Evolutionary conservation across 768 basidiomycete genomes (phyloP), one percentile per base, ranked within the genome.

Genomic region (Fomitopsis serialis): DNA sequence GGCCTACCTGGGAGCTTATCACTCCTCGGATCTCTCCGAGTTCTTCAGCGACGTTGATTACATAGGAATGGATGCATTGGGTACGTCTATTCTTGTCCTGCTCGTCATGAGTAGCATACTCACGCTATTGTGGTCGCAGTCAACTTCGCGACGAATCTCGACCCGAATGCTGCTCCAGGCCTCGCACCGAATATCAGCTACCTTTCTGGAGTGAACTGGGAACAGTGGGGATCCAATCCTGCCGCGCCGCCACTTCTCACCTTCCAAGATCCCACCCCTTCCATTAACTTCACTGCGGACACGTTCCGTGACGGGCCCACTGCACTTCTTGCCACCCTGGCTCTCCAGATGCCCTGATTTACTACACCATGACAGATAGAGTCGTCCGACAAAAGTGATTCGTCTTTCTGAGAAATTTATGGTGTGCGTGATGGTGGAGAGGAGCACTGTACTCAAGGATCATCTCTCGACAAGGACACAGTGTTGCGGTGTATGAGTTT

Each of bases 81-180:
- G 48, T 50, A 25, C 21, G 48, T 50, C 8, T 25, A n/a, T 22
- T 13, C 0, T 78, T 82, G 56, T 75, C 17, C 80, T 74, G 52
- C 67, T 65, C 0, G 70, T 27, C 64, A 2, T 69, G 69, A 19
- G 75, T 78, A 45, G 21, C 7, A 8, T 25, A 9, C 7, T 22
- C 13, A n/a, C 24, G 13, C 9, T 21, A 19, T 17, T 22, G 17
- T 23, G 10, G 19, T 21, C 12, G 13, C n/a, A 40, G 69, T 79
- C 48, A 70, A 73, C 42, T 78, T 78, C 54, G 72, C 66, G 13
- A 63, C 58, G 44, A 70, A 61, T 11, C 72, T 76, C 40, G 60
- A 80, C 59, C 79, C 74, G 1, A 82, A 82, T 56, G 70, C 36
- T 9, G 32, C 48, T 12, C 8, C 48, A n/a, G 48, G 48, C 12